Evolutionary conservation across 2,329 filamentous ascomycete genomes (phyloP).

Genomic region (Colletotrichum agaves): DNA sequence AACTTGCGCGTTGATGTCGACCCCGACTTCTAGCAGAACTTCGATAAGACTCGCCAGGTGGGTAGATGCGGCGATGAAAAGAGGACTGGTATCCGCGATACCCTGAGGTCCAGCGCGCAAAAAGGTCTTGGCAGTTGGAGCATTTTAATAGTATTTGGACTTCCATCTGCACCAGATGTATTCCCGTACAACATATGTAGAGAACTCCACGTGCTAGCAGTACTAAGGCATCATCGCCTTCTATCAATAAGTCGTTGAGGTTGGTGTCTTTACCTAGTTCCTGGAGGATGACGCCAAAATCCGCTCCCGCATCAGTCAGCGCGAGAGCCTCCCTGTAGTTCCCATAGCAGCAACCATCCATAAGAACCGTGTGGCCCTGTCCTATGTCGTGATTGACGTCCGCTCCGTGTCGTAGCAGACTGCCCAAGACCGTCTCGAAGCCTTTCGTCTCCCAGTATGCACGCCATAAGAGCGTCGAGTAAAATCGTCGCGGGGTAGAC

Average conservation of each 20-base stretch:
- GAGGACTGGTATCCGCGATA: background rate
- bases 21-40: background rate
- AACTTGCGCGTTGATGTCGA: background rate
- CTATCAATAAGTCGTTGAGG: background rate
- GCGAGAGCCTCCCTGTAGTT: background rate
- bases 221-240: too few species aligned
- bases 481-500: background rate
- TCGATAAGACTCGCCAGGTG: background rate
- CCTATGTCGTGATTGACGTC: background rate
- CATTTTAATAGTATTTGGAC: too few species aligned
- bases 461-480: background rate
- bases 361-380: background rate
- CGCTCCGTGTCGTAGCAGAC: background rate
- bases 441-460: background rate
- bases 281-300: background rate
- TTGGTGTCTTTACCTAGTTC: background rate
- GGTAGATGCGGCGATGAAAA: background rate
- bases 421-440: background rate
- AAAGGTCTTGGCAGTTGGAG: too few species aligned
- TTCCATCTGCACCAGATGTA: too few species aligned
- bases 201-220: background rate
- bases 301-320: background rate
- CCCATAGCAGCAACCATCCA: background rate
- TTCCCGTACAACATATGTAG: background rate
- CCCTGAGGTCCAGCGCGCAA: background rate